Evolutionary conservation across 2,329 filamentous ascomycete species (phyloP).

Genomic region (Colletotrichum kahawae): DNA sequence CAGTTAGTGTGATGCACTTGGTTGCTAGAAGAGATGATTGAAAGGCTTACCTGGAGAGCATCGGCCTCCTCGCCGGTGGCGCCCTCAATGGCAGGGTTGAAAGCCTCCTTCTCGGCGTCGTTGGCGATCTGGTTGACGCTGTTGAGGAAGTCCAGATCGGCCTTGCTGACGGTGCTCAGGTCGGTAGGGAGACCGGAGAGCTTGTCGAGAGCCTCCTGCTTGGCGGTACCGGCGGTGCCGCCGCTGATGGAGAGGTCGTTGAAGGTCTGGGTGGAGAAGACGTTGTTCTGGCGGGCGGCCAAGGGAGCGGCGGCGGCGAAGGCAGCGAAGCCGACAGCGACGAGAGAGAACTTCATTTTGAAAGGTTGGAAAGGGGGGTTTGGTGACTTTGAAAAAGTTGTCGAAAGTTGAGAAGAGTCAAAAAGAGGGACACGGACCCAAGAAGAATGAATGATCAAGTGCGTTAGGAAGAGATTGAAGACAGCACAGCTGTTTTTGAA

Average conservation of each 20-base stretch:
- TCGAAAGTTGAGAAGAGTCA: neutral
- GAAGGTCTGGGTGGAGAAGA: conserved; percentile 42
- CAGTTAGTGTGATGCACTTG: neutral
- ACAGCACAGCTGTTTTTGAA: conserved; percentile 21
- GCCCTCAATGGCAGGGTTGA: conserved; percentile 58
- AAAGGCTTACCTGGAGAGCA: conserved; percentile 47
- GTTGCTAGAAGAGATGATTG: neutral
- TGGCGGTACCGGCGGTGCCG: conserved; percentile 49
- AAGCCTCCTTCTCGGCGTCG: conserved; percentile 56
- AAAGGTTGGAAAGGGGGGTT: neutral
- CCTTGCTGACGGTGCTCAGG: conserved; percentile 46
- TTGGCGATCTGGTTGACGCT: conserved; percentile 58
- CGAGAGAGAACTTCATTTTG: conserved; percentile 40
- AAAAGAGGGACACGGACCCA: conserved; percentile 20
- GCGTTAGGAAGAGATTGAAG: conserved; percentile 17
- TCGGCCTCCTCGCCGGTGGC: conserved; percentile 49
- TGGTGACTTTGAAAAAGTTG: neutral
- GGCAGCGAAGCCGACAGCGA: conserved; percentile 29
- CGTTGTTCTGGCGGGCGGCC: conserved; percentile 26
- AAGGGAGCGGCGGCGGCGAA: conserved; percentile 34
- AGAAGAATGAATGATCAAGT: conserved; percentile 18
- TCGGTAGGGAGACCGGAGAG: conserved; percentile 43
- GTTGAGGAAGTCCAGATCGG: conserved; percentile 54
- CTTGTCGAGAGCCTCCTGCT: conserved; percentile 46
- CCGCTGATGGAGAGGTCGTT: conserved; percentile 52